Evolutionary conservation across 805 yeast species (phyloP).

Genomic region (Kluyveromyces starmeri): DNA sequence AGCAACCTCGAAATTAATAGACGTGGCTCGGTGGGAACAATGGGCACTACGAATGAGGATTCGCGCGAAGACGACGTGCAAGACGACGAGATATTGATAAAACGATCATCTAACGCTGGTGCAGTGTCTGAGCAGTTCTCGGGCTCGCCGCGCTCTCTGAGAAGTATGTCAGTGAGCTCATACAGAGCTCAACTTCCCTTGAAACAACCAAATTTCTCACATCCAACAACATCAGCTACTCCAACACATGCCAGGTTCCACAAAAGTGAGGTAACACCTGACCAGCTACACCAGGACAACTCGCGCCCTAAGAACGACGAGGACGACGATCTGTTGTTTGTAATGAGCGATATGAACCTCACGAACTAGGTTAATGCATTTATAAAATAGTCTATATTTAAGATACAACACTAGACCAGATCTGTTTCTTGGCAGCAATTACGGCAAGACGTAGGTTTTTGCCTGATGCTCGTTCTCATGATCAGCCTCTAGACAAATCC

Average conservation of each 20-base stretch:
- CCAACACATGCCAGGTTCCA: constrained; percentile 30
- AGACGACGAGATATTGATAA: constrained; percentile 15
- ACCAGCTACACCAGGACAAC: background rate
- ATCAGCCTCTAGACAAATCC: too few relatives aligned
- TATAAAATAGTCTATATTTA: background rate
- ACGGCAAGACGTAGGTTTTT: too few relatives aligned
- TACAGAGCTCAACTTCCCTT: constrained; percentile 19
- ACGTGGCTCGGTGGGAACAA: constrained; percentile 8
- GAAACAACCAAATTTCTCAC: constrained; percentile 22
- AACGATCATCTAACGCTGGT: constrained; percentile 7
- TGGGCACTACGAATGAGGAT: constrained; percentile 5
- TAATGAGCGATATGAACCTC: constrained; percentile 68
- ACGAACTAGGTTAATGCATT: constrained; percentile 14
- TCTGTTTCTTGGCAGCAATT: too few relatives aligned
- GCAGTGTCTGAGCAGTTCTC: constrained; percentile 8
- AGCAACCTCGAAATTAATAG: constrained; percentile 2
- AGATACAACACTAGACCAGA: too few relatives aligned
- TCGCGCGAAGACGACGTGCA: constrained; percentile 13
- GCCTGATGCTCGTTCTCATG: too few relatives aligned
- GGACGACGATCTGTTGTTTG: constrained; percentile 58
- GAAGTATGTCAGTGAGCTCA: constrained; percentile 20
- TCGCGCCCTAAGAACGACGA: constrained; percentile 34
- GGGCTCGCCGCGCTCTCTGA: constrained; percentile 23
- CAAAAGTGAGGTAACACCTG: constrained; percentile 8
- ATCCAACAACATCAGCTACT: constrained; percentile 25